These are phyloP conservation scores for Naganishia liquefaciens DNA, from an alignment of 1,284 basidiomycete species.

Conservation along the genomic window DNA sequence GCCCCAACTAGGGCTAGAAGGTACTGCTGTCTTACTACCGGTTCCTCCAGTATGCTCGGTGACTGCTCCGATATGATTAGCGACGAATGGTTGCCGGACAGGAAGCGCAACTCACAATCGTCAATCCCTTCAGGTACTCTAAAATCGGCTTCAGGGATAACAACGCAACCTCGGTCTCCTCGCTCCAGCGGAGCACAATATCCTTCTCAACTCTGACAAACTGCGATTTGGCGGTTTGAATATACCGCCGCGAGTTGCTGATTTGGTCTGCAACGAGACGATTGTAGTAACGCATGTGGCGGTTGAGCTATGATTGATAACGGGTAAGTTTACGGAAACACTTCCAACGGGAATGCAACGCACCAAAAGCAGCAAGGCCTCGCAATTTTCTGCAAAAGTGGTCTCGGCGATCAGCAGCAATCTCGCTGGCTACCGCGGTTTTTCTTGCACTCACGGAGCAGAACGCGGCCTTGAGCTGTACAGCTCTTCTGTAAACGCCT, in stretches of 20 bases:
- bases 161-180: slow-evolving; percentile 25
- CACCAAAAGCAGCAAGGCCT: slow-evolving; percentile 25
- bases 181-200: slow-evolving; percentile 31
- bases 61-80: not conserved
- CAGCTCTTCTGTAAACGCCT: slow-evolving; percentile 13
- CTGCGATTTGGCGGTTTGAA: slow-evolving; percentile 29
- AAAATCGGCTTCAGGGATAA: slow-evolving; percentile 4
- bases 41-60: slow-evolving; percentile 20
- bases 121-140: slow-evolving; percentile 12
- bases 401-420: not conserved
- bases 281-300: slow-evolving; percentile 31
- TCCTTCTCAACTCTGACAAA: slow-evolving; percentile 31
- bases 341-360: not conserved
- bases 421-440: not conserved
- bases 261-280: slow-evolving; percentile 28
- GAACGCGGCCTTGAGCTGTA: slow-evolving; percentile 21
- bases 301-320: slow-evolving; percentile 19
- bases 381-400: slow-evolving; percentile 24
- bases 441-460: slow-evolving; percentile 24
- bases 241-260: slow-evolving; percentile 24
- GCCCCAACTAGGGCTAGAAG: slow-evolving; percentile 10
- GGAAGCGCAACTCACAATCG: slow-evolving; percentile 1
- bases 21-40: slow-evolving; percentile 17
- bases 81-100: not conserved
- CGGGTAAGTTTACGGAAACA: not conserved